A percentile compares a stretch with the other conserved stretches of the same genome.
Conservation (phyloP, 2,329 filamentous ascomycete genomes). For the Fusarium duplospermum region DNA sequence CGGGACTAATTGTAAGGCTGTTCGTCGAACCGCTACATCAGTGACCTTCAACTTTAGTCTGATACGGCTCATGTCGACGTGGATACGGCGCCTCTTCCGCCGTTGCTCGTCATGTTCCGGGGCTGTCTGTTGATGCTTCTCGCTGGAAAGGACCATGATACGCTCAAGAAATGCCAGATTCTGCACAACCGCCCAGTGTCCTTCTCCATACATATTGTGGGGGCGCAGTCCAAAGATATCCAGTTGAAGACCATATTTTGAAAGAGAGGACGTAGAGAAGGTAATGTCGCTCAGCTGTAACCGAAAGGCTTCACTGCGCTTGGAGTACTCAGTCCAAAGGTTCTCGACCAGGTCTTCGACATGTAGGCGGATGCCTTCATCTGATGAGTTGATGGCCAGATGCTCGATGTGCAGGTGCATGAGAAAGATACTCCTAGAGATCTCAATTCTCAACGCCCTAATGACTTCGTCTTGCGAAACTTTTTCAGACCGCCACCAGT, state of each 20-base stretch:
- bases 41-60: conserved; percentile 60
- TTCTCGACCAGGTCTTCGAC: conserved; percentile 76
- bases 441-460: conserved; percentile 77
- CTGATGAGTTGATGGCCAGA: conserved; percentile 58
- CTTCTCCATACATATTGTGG: conserved; percentile 66
- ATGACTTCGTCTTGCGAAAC: conserved; percentile 69
- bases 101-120: conserved; percentile 57
- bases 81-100: conserved; percentile 63
- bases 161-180: conserved; percentile 68
- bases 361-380: conserved; percentile 54
- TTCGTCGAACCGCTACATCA: conserved; percentile 58
- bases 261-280: conserved; percentile 61
- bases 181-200: conserved; percentile 70
- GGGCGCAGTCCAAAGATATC: conserved; percentile 65
- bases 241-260: conserved; percentile 59
- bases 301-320: conserved; percentile 75
- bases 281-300: conserved; percentile 83
- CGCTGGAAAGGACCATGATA: conserved; percentile 51
- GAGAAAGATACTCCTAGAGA: conserved; percentile 78
- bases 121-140: conserved; percentile 38
- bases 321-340: conserved; percentile 83
- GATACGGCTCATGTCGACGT: conserved; percentile 58
- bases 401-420: conserved; percentile 72
- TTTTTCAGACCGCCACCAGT: conserved; percentile 82
- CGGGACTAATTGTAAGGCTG: conserved; percentile 67